A percentile compares a stretch with the other conserved stretches of the same genome.
phyloP scores from a whole-genome alignment of 495 filamentous ascomycete species.

The Aspergillus carlsbadensis region DNA sequence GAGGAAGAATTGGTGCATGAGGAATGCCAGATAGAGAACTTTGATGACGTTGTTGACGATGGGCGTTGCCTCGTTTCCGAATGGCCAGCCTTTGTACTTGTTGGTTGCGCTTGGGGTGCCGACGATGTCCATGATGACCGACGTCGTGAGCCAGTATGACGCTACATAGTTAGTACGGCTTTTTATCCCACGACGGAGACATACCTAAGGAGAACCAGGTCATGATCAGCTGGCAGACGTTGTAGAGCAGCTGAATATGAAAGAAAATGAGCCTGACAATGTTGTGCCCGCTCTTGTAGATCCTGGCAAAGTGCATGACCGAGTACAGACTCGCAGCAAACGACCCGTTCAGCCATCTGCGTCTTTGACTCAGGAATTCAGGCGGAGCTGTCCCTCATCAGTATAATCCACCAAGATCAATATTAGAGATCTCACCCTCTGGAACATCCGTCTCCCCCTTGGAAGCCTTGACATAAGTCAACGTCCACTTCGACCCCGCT shows the following conservation, averaged over 20 bases:
- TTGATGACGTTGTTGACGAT: conserved; percentile 89
- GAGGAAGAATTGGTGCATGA: conserved; percentile 92
- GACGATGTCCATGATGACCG: conserved; percentile 95
- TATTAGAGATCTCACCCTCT: conserved; percentile 54
- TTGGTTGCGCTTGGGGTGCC: conserved; percentile 60
- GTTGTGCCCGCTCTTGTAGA: conserved; percentile 97
- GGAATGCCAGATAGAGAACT: conserved; percentile 86
- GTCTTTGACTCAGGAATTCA: conserved; percentile 94
- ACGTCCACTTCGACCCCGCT: conserved; percentile 96
- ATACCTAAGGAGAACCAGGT: conserved; percentile 93
- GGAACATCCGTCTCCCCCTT: conserved; percentile 99
- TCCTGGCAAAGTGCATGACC: conserved; percentile 95
- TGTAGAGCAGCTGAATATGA: conserved; percentile 93
- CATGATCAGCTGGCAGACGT: conserved; percentile 80
- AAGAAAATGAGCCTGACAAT: conserved; percentile 95
- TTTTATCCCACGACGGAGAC: conserved; percentile 20
- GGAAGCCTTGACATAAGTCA: conserved; percentile 95
- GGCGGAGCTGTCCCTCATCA: conserved; percentile 47
- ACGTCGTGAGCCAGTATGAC: conserved; percentile 91
- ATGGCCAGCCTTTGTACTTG: conserved; percentile 59
- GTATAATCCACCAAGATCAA: background rate
- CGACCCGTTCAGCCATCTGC: conserved; percentile 97
- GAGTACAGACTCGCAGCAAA: conserved; percentile 96
- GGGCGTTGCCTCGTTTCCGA: conserved; percentile 79
- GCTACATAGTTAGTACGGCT: conserved; percentile 37